Percentiles rank a stretch among this genome's conserved stretches.
These are phyloP conservation scores for Tuber magnatum DNA, from an alignment of 495 filamentous ascomycete genomes.

Conservation along the genomic window DNA sequence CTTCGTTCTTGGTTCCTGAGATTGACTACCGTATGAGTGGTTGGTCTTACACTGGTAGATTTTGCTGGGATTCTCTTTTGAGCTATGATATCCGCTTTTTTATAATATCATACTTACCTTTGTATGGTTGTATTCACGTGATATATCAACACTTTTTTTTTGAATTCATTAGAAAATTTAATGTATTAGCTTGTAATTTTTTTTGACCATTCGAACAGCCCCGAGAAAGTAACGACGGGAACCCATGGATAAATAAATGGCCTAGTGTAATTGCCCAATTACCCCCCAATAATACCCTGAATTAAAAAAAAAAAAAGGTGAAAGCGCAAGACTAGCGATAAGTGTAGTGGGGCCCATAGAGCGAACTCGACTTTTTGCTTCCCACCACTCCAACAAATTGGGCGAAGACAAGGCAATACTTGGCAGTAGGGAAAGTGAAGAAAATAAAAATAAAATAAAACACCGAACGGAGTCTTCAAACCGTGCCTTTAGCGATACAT, in stretches of 20 bases:
- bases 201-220: background rate
- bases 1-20: background rate
- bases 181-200: background rate
- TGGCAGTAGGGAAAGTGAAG: background rate
- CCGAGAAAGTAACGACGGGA: background rate
- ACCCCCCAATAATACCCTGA: background rate
- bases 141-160: background rate
- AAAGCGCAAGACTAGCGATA: background rate
- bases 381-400: background rate
- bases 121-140: background rate
- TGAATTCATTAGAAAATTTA: background rate
- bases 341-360: background rate
- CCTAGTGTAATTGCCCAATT: background rate
- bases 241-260: background rate
- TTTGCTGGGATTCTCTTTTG: background rate
- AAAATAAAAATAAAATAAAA: background rate
- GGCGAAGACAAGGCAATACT: background rate
- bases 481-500: slow-evolving; percentile 14
- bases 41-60: background rate
- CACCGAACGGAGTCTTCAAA: background rate
- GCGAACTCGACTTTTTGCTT: background rate
- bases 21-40: background rate
- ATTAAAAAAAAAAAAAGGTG: background rate
- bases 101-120: background rate
- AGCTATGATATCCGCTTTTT: background rate